Base-by-base conservation (phyloP, 192 early-diverging fungal species). In the Podochytrium sp. region DNA sequence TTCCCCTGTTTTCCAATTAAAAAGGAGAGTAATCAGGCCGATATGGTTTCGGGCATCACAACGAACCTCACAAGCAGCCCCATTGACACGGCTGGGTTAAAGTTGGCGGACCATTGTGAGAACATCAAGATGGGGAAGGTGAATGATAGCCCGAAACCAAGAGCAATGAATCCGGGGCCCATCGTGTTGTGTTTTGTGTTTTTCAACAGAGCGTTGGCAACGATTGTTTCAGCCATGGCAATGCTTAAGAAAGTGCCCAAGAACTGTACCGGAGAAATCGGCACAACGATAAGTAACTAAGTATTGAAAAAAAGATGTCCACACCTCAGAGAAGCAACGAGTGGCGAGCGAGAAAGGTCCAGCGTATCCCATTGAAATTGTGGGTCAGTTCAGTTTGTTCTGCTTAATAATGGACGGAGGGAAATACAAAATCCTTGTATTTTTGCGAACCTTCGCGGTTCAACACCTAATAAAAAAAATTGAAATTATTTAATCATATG, bases 131-230 rank as follows among this genome's bases (percentile, higher is more conserved):
- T 75, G 7, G 73, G 25, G 53, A 74, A 51, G 16, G 65, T 59
- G 55, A 76, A 63, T n/a, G 72, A 30, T 34, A 76, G 30, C 16
- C 75, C 75, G 29, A 71, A 76, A 6, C 65, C 64, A 38, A 76
- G 38, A 1, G 70, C 53, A 50, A 78, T 49, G 33, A 35, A 73
- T 2, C 71, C 70, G 42, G 65, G 74, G 12, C 76, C 76, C 76
- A 78, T 65, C 2, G 38, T 42, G 34, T 78, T 70, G 40, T 71
- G 71, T 50, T 78, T 78, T 39, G 76, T 78, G 1, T 29, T 25
- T 1, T 70, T 50, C 47, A 78, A 65, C 25, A 74, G n/a, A 29
- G 63, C 76, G 52, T 78, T 78, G 56, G 76, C 76, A 37, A 78
- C 35, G 55, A 71, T 53, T 5, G n/a, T 20, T 38, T 61, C 37